These are phyloP conservation scores for Geranium brycei DNA, from an alignment of 345 rosid species.

Conservation along the genomic window DNA sequence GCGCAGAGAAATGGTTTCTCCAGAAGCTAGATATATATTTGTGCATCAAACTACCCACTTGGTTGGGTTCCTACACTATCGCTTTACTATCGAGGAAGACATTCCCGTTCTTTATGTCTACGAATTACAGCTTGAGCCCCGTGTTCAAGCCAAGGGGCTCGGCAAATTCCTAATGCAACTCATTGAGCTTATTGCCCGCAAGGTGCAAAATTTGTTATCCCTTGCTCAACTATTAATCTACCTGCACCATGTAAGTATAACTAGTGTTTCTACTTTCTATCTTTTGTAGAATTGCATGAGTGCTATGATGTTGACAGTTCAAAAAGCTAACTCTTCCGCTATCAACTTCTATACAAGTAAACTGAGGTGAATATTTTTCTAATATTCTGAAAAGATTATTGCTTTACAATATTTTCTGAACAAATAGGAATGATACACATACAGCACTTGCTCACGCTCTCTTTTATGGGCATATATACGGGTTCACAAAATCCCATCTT, in stretches of 20 bases:
- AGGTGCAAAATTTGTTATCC: constrained; percentile 25
- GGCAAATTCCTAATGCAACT: constrained; percentile 81
- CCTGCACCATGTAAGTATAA: not conserved
- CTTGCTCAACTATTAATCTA: not conserved
- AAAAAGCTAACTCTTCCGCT: constrained; percentile 59
- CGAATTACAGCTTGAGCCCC: constrained; percentile 67
- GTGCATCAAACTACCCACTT: constrained; percentile 27
- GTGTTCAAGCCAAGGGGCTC: constrained; percentile 60
- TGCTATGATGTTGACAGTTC: constrained; percentile 75
- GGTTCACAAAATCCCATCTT: too few species aligned
- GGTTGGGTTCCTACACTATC: constrained; percentile 71
- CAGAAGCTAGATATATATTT: constrained; percentile 60
- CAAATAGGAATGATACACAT: not conserved
- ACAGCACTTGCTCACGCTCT: too few species aligned
- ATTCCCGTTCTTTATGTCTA: constrained; percentile 75
- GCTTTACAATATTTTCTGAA: not conserved
- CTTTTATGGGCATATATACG: too few species aligned
- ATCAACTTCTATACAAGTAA: constrained; percentile 66
- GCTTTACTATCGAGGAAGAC: constrained; percentile 75
- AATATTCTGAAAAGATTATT: not conserved
- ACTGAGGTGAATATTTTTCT: constrained; percentile 42
- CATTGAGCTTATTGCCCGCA: constrained; percentile 66
- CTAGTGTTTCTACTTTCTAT: constrained; percentile 1
- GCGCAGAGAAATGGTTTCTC: constrained; percentile 65
- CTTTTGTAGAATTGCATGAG: constrained; percentile 49